These are phyloP conservation scores for Eucalyptus cloeziana DNA, from an alignment of 345 rosid species.

Conservation along the genomic window DNA sequence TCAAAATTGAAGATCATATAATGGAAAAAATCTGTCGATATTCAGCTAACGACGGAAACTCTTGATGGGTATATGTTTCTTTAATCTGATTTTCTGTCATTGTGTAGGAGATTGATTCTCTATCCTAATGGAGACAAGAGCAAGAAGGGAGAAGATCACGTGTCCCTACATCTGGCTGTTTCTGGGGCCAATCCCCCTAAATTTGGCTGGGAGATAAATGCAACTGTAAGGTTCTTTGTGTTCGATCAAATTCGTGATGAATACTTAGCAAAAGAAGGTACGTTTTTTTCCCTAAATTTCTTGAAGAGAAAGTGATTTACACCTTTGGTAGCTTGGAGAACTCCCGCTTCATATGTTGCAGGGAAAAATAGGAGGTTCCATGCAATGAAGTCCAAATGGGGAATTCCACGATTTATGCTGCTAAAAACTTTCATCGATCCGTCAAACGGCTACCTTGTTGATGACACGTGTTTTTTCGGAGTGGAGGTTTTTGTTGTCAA, in stretches of 20 bases:
- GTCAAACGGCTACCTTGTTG: not conserved
- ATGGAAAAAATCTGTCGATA: not conserved
- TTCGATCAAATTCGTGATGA: not conserved
- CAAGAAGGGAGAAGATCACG: not conserved
- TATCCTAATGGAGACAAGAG: not conserved
- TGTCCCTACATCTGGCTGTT: not conserved
- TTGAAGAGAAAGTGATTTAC: not conserved
- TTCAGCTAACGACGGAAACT: not conserved
- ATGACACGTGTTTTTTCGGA: not conserved
- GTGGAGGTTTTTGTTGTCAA: not conserved
- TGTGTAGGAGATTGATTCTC: not conserved
- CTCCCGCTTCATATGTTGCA: not conserved
- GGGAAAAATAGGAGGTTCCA: not conserved
- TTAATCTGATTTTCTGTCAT: not conserved
- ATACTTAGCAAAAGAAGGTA: not conserved
- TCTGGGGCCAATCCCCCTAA: not conserved
- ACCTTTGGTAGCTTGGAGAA: not conserved
- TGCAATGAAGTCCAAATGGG: not conserved
- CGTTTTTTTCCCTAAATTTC: not conserved
- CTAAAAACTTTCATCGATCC: not conserved
- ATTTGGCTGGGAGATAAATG: not conserved
- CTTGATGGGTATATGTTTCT: not conserved
- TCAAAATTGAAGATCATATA: not conserved
- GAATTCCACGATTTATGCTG: not conserved
- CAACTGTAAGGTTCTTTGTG: not conserved